Base-by-base conservation (phyloP, 164 flowering plant genomes). In the Nymphaea thermarum region DNA sequence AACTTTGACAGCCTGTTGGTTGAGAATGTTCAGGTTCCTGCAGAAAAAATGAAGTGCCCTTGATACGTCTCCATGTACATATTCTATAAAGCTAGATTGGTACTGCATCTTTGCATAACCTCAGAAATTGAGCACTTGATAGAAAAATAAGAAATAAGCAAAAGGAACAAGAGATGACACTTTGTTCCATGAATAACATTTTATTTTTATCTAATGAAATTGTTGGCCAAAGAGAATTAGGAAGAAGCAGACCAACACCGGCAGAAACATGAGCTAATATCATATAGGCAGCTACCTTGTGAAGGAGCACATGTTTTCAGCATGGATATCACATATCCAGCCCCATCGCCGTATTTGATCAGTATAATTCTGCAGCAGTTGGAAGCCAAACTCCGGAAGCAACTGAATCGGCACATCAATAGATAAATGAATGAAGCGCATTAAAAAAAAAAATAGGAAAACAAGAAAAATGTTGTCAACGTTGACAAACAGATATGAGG, bases 301-400 rank as follows among this genome's bases (percentile, higher is more conserved):
- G 73, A 90, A 91, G 68, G 93, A 81, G 59, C 73, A 73, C 62
- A 87, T 80, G 71, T 73, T 82, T 65, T 77, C 80, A 75, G 78
- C 67, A 73, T 87, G 80, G 70, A 81, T 79, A 69, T 85, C 87
- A 82, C 91, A 92, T 66, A 92, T 83, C 99, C 99, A 95, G 59
- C 99, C 99, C 99, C 99, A 95, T 43, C 73, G 76, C 74, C 77
- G 75, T 71, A 88, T 81, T 68, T 82, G 87, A 67, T 85, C 84
- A 66, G 87, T 77, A 81, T 90, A 95, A 71, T 79, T 86, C 51
- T 85, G 87, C 72, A 92, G 80, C 67, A 95, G 76, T 73, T 95
- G 99, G 75, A 80, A 81, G 14, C 84, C 93, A 71, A 83, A 76
- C 82, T 92, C 99, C 72, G 97, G 98, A 63, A 95, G 75, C 15